Conservation (phyloP, 2,329 filamentous ascomycete species). For the Phialemonium atrogriseum region DNA sequence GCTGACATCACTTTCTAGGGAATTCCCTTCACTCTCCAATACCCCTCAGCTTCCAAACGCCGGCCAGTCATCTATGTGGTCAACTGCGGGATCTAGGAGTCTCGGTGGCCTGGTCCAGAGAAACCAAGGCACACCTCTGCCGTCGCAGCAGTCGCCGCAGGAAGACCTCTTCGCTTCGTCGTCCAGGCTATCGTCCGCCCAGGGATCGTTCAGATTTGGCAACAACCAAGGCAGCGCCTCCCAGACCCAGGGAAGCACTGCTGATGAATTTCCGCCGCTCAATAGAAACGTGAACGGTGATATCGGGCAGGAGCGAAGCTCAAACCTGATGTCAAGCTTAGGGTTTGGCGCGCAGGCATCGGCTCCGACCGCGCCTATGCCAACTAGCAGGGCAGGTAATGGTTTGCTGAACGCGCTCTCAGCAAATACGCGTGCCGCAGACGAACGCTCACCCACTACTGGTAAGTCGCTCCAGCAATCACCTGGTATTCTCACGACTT, state of each 20-base stretch:
- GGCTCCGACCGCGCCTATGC: slow-evolving; percentile 26
- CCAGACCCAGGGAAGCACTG: slow-evolving; percentile 38
- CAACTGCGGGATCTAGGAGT: slow-evolving; percentile 38
- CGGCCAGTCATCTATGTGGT: slow-evolving; percentile 46
- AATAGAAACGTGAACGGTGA: slow-evolving; percentile 50
- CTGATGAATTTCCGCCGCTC: slow-evolving; percentile 56
- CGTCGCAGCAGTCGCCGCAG: slow-evolving; percentile 41
- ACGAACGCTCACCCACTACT: slow-evolving; percentile 38
- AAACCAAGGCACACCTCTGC: slow-evolving; percentile 40
- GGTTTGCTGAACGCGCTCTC: slow-evolving; percentile 57
- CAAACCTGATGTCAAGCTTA: slow-evolving; percentile 43
- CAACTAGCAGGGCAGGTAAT: slow-evolving; percentile 43
- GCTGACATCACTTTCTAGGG: slow-evolving; percentile 32
- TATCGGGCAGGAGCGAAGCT: slow-evolving; percentile 45
- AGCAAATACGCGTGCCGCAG: slow-evolving; percentile 43
- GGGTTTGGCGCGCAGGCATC: slow-evolving; percentile 42
- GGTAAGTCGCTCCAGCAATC: slow-evolving; percentile 19
- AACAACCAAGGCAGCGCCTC: slow-evolving; percentile 35
- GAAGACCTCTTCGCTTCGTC: slow-evolving; percentile 34
- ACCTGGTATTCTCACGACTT: slow-evolving; percentile 20
- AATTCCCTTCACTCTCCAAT: slow-evolving; percentile 59
- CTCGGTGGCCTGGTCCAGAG: slow-evolving; percentile 41
- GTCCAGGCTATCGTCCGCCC: slow-evolving; percentile 27
- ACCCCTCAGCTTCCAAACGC: slow-evolving; percentile 45
- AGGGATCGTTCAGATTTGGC: slow-evolving; percentile 46